Percentiles rank a stretch among this genome's conserved stretches.
Evolutionary conservation across 2,329 filamentous ascomycete species (phyloP).

Genomic region (Aureobasidium sp.): DNA sequence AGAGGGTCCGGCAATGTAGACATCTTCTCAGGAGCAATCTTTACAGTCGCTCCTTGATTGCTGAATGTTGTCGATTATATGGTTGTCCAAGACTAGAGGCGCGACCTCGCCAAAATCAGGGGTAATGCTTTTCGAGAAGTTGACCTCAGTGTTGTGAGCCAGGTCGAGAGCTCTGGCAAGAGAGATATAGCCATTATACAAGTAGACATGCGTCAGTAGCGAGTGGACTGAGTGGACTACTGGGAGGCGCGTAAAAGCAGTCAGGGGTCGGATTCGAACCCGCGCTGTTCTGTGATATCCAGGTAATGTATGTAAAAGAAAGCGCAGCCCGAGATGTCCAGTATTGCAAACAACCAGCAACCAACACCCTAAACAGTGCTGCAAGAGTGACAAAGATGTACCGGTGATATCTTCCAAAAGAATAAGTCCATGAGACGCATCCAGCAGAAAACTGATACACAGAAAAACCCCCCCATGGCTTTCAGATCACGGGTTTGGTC

Average conservation of each 20-base stretch:
- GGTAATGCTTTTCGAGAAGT: not conserved
- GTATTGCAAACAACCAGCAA: too few species aligned
- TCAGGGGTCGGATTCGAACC: not conserved
- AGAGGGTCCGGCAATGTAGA: too few species aligned
- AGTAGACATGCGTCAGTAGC: not conserved
- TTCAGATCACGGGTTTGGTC: not conserved
- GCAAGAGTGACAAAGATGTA: not conserved
- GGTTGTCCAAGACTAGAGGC: not conserved
- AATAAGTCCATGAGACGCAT: not conserved
- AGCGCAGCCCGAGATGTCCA: not conserved
- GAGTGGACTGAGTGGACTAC: not conserved
- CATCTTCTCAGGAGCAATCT: too few species aligned
- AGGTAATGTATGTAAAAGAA: not conserved
- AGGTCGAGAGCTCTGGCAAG: too few species aligned
- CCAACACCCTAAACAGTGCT: not conserved
- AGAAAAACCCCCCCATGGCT: not conserved
- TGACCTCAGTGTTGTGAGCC: not conserved
- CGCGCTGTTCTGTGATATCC: not conserved
- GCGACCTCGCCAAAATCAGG: not conserved
- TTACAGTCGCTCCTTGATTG: too few species aligned
- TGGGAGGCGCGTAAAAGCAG: not conserved
- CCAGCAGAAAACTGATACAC: not conserved
- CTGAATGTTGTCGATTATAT: not conserved
- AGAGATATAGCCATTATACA: not conserved
- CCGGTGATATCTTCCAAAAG: not conserved